Percentiles rank a stretch among this genome's conserved stretches.
phyloP scores from a whole-genome alignment of 768 basidiomycete species.

The Lactarius trivialis region DNA sequence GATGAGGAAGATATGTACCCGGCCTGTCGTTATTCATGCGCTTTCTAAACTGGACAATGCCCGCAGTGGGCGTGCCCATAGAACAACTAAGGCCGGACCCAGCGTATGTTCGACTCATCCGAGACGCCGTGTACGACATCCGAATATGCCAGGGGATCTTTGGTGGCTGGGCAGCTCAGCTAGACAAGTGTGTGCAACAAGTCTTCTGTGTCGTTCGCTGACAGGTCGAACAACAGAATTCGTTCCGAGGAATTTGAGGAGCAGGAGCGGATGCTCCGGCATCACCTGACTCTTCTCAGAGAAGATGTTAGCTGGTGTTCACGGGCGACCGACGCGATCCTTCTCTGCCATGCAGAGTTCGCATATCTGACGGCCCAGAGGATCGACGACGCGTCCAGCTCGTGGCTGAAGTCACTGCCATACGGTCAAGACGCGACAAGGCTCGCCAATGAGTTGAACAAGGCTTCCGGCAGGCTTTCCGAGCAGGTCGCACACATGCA shows the following conservation, averaged over 20 bases:
- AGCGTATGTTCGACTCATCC: not conserved
- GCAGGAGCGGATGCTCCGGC: not conserved
- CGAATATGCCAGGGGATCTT: constrained; percentile 14
- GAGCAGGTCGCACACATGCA: not conserved
- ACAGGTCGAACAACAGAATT: not conserved
- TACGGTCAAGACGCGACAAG: constrained; percentile 5
- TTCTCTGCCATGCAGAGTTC: constrained; percentile 10
- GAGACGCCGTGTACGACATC: constrained; percentile 8
- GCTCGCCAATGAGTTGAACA: constrained; percentile 12
- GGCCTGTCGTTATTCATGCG: not conserved
- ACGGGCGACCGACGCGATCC: constrained; percentile 6
- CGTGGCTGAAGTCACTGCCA: constrained; percentile 2
- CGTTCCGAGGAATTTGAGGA: not conserved
- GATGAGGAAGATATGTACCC: constrained; percentile 10
- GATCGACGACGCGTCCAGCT: constrained; percentile 8
- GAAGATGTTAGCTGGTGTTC: constrained; percentile 11
- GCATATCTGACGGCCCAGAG: constrained; percentile 8
- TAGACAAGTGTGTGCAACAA: constrained; percentile 7
- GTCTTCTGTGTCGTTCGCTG: not conserved
- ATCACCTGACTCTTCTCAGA: too few relatives aligned
- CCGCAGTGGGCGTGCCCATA: constrained; percentile 1
- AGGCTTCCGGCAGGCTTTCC: constrained; percentile 1
- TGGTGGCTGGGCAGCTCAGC: constrained; percentile 5
- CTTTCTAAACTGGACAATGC: constrained; percentile 5
- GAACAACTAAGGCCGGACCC: constrained; percentile 3